Conservation (phyloP, 2,329 filamentous ascomycete species). For the Talaromyces albobiverticillius region DNA sequence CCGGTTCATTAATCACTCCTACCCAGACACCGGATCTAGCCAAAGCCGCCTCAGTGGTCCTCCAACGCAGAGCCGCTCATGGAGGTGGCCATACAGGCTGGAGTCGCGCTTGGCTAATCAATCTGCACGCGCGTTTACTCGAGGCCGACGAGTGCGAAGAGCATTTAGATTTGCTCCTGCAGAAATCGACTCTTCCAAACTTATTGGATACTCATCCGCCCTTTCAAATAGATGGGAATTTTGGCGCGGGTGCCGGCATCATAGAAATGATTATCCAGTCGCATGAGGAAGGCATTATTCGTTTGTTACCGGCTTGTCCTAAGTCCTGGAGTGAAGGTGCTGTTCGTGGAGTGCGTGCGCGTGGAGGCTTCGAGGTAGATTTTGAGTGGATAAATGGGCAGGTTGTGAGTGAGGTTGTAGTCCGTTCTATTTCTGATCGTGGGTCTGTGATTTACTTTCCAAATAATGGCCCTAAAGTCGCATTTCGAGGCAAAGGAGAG, state of each 20-base stretch:
- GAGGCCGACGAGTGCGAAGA: slow-evolving; percentile 40
- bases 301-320: slow-evolving; percentile 36
- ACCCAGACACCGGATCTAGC: background rate
- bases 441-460: slow-evolving; percentile 21
- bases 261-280: slow-evolving; percentile 45
- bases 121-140: slow-evolving; percentile 44
- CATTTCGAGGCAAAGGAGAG: slow-evolving; percentile 17
- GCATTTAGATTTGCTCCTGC: slow-evolving; percentile 40
- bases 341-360: slow-evolving; percentile 30
- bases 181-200: slow-evolving; percentile 44
- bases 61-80: slow-evolving; percentile 18
- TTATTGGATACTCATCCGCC: slow-evolving; percentile 45
- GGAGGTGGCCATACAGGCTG: slow-evolving; percentile 47
- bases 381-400: slow-evolving; percentile 30
- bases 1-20: background rate
- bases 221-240: slow-evolving; percentile 52
- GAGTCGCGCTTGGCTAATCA: slow-evolving; percentile 50
- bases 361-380: slow-evolving; percentile 34
- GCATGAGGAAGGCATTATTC: slow-evolving; percentile 28
- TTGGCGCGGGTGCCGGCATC: slow-evolving; percentile 45
- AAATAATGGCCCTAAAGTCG: slow-evolving; percentile 15
- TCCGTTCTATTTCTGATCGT: slow-evolving; percentile 16
- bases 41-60: slow-evolving; percentile 19
- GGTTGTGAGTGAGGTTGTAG: background rate
- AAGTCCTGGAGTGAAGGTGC: slow-evolving; percentile 28